Evolutionary conservation across 441 rosid species (phyloP).

Genomic region (Pelargonium fulgidum): DNA sequence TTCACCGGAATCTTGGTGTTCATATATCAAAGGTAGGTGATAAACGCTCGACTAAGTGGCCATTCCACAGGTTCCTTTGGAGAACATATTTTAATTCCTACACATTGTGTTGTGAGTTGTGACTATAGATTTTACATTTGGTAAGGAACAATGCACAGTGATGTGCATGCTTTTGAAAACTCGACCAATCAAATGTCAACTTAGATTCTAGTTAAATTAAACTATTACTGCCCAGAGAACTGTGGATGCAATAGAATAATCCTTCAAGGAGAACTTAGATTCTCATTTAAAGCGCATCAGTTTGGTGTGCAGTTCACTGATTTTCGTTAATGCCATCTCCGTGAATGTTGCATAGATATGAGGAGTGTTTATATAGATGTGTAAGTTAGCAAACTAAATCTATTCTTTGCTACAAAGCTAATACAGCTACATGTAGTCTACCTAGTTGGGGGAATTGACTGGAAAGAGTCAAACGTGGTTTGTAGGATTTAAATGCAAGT

Average conservation of each 20-base stretch:
- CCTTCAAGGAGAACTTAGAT: not conserved
- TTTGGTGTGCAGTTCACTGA: not conserved
- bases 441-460: not conserved
- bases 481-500: not conserved
- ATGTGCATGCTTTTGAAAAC: not conserved
- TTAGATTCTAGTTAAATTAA: not conserved
- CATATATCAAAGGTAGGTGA: constrained; percentile 80
- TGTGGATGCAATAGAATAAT: not conserved
- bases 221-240: not conserved
- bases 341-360: no score
- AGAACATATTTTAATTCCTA: not conserved
- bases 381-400: not conserved
- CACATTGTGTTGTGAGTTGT: not conserved
- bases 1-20: constrained; percentile 97
- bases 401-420: not conserved
- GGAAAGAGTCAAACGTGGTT: not conserved
- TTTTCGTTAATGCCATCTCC: not conserved
- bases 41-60: not conserved
- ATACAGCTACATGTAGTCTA: not conserved
- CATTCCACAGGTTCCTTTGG: not conserved
- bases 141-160: not conserved
- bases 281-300: no score
- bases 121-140: not conserved
- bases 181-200: no score
- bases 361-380: not conserved